Evolutionary conservation across 2,329 filamentous ascomycete species (phyloP).

Genomic region (Immersiporthe knoxdaviesiana): DNA sequence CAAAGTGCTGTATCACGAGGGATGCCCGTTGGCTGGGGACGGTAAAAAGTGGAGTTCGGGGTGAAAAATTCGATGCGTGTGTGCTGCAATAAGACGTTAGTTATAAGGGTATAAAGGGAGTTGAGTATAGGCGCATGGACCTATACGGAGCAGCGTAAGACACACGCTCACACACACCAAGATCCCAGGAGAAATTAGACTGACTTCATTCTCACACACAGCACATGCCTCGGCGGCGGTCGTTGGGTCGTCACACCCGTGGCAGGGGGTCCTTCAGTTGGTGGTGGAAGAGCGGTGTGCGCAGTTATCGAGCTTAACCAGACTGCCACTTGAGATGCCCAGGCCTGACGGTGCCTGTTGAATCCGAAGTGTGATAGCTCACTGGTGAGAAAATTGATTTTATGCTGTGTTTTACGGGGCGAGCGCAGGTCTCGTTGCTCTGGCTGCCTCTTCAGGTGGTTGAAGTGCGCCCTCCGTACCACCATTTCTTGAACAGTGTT

Average conservation of each 20-base stretch:
- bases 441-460: neutral
- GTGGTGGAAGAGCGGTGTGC: constrained; percentile 5
- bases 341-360: neutral
- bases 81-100: constrained; percentile 21
- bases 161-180: too few relatives aligned
- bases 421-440: neutral
- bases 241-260: neutral
- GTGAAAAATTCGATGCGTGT: constrained; percentile 16
- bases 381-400: neutral
- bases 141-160: constrained; percentile 21
- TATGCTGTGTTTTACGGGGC: neutral
- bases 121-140: constrained; percentile 15
- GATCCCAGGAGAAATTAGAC: constrained; percentile 11
- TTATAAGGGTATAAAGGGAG: constrained; percentile 25
- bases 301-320: neutral
- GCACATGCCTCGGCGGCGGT: neutral
- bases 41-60: constrained; percentile 18
- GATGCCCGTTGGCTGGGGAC: constrained; percentile 17
- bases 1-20: constrained; percentile 11
- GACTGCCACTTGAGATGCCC: neutral
- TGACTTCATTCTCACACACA: constrained; percentile 2
- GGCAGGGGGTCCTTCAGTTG: neutral
- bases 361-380: too few relatives aligned
- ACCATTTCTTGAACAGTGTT: neutral
- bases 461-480: neutral